Evolutionary conservation across 176 grass and related monocot species (phyloP), one percentile per base, ranked within the genome.

Genomic region (Musa troglodytarum): DNA sequence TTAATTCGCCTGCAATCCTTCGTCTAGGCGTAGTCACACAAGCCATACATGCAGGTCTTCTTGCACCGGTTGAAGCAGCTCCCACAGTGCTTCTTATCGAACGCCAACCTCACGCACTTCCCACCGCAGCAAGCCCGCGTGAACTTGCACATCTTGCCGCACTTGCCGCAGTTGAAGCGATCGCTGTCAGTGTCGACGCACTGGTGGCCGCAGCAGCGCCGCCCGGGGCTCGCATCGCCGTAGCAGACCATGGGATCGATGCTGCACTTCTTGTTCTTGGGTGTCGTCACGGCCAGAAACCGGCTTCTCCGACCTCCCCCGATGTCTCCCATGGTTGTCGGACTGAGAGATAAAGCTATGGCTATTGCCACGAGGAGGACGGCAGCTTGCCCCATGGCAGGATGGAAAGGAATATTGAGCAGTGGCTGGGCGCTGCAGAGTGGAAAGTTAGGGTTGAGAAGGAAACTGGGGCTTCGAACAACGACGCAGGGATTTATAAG

Each of bases 21-120:
- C 34, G 34, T 43, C 26, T 23, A 65, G 9, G 81, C 82, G 65
- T 84, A 79, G 49, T 54, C 71, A 50, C 82, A 84, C 50, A 84
- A 50, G 51, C 76, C 82, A 51, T 69, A 84, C 52, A 69, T 16
- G 55, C 68, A 57, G 11, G 59, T 68, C 59, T 75, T 84, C 59
- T 74, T 79, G 61, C 82, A 84, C 71, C 50, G 74, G 15, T 21
- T 68, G 2, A 51, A 73, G 82, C 82, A 84, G 29, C 19, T 28
- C 2, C 82, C 82, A 29, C 82, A 84, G 73, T 84, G 79, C 7
- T 78, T 73, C 2, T 65, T 24, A 28, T 84, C 76, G 34, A 61
- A 62, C 13, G 55, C n/a, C 76, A 84, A 21, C n/a, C 62, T 34
- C 49, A 75, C 70, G 59, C 82, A 79, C 50, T 26, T 74, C 10